Evolutionary conservation across 2,329 filamentous ascomycete genomes (phyloP).

Genomic region (Xylariaceae sp.): DNA sequence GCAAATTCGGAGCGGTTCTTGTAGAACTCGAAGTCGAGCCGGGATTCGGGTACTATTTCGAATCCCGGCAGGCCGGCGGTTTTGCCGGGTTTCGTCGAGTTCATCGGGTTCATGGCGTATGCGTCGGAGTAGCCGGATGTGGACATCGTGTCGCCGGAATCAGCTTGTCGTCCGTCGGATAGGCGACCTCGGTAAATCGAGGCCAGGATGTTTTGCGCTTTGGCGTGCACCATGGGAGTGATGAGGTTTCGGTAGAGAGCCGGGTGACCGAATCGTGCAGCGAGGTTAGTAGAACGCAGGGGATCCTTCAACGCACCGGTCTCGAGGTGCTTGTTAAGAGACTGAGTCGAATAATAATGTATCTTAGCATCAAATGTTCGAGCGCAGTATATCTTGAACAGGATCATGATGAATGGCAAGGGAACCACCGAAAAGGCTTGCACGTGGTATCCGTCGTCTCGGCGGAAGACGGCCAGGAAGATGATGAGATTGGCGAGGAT

Average conservation of each 20-base stretch:
- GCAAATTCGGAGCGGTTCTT: slow-evolving; percentile 86
- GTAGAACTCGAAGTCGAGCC: slow-evolving; percentile 87
- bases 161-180: slow-evolving; percentile 57
- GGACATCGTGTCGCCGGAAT: slow-evolving; percentile 50
- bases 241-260: slow-evolving; percentile 23
- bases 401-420: slow-evolving; percentile 69
- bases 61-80: slow-evolving; percentile 60
- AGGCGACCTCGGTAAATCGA: slow-evolving; percentile 80
- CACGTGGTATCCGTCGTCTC: slow-evolving; percentile 53
- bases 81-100: slow-evolving; percentile 45
- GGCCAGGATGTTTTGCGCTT: slow-evolving; percentile 79
- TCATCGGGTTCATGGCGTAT: slow-evolving; percentile 76
- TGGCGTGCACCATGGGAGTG: slow-evolving; percentile 45
- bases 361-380: slow-evolving; percentile 71
- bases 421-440: slow-evolving; percentile 67
- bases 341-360: slow-evolving; percentile 70
- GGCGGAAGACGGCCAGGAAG: slow-evolving; percentile 68
- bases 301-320: slow-evolving; percentile 46
- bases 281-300: slow-evolving; percentile 61
- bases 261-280: slow-evolving; percentile 76
- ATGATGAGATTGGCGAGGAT: slow-evolving; percentile 75
- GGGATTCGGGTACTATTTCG: slow-evolving; percentile 80
- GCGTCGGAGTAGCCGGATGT: slow-evolving; percentile 77
- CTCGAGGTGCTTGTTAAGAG: slow-evolving; percentile 45
- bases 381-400: slow-evolving; percentile 82